Evolutionary conservation across 345 rosid species (phyloP), one percentile per base, ranked within the genome.

Genomic region (Nasturtium officinale): DNA sequence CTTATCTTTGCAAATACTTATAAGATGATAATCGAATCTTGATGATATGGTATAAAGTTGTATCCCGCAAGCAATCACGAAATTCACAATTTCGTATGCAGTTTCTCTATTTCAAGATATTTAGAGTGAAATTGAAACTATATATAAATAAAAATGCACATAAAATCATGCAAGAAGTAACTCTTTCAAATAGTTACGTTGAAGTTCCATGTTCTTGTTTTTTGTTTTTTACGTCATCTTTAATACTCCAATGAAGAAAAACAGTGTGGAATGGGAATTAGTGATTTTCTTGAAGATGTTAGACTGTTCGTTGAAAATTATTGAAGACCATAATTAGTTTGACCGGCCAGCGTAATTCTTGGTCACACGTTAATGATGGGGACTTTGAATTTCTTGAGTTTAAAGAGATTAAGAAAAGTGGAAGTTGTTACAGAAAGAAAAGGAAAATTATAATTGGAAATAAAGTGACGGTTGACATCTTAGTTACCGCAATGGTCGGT

Each of bases 281-380:
- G 29, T 68, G 25, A 54, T 28, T 15, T 68, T 52, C 40, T 33
- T 60, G 63, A 68, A 52, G 12, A 40, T 25, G 15, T 29, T 33
- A 67, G 28, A 68, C 78, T 68, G 57, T 76, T 61, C 54, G 75
- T 62, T 69, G 79, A 76, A 76, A 69, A 76, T 76, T 65, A 76
- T 76, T 69, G 75, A 62, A 54, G 75, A 75, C 79, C 69, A 55
- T 76, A 69, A 69, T 76, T 62, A 62, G 60, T 76, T 76, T 76
- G 79, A 76, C 79, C 59, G 51, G 60, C 74, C 69, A 68, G 63
- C 69, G 74, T 68, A 75, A 68, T 75, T 75, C 69, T 67, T 75
- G 79, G 79, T 61, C 69, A 67, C 64, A 68, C 57, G 64, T 68
- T 54, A 75, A 75, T 68, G 26, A 75, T 75, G 57, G 20, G n/a